A percentile compares a stretch with the other conserved stretches of the same genome.
phyloP scores from a whole-genome alignment of 768 basidiomycete genomes.

The Mycena albidolilacea region DNA sequence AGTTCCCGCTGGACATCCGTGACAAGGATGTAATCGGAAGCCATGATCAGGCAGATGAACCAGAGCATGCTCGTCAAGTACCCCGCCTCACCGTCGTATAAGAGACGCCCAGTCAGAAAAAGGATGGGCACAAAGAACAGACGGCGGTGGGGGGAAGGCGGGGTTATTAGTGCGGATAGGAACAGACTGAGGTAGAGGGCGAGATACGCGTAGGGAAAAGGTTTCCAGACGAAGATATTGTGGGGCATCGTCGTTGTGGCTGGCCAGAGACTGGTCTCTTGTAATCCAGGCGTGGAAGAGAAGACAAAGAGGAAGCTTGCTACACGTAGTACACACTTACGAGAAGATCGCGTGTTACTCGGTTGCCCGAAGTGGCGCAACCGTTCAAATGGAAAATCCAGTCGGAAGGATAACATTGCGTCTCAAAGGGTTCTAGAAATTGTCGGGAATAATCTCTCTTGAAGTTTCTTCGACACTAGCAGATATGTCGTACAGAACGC shows the following conservation, averaged over 20 bases:
- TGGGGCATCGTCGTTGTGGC: conserved; percentile 5
- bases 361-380: not conserved
- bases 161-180: conserved; percentile 3
- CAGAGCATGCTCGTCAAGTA: conserved; percentile 29
- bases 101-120: conserved; percentile 19
- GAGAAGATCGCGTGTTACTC: conserved; percentile 4
- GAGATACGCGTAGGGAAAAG: conserved; percentile 25
- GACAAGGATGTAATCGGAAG: conserved; percentile 36
- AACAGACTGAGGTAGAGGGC: conserved; percentile 19
- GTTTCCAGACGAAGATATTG: conserved; percentile 20
- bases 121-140: conserved; percentile 33
- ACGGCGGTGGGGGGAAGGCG: conserved; percentile 11
- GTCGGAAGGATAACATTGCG: no score
- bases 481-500: no score
- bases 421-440: no score
- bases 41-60: conserved; percentile 21
- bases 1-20: conserved; percentile 36
- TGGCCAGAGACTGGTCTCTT: no score
- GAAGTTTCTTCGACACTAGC: no score
- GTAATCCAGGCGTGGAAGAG: not conserved
- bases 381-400: no score
- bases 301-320: not conserved
- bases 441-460: no score
- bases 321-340: not conserved
- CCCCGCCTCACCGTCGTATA: conserved; percentile 20